phyloP scores from a whole-genome alignment of 352 stramenopile species.

The Pythium dissimile region DNA sequence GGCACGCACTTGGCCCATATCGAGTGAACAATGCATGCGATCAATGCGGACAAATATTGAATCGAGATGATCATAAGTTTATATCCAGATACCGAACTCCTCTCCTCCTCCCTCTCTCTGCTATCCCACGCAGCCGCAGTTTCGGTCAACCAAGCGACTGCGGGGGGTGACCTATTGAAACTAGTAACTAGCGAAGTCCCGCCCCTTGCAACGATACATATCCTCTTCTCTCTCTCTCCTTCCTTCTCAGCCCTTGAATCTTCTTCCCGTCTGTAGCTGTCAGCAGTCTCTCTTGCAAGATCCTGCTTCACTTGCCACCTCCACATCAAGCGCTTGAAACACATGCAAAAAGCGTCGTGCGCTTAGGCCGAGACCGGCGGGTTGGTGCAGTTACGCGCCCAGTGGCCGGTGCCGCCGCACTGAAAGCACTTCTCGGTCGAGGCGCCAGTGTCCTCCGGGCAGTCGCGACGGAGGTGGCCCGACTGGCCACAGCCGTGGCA shows the following conservation, averaged over 20 bases:
- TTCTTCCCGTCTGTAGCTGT: not conserved
- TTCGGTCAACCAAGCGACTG: conserved; percentile 16
- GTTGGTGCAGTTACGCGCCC: conserved; percentile 70
- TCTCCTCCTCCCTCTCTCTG: conserved; percentile 21
- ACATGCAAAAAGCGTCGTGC: not conserved
- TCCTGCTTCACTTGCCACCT: not conserved
- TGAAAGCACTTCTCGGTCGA: conserved; percentile 5
- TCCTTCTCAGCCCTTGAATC: conserved; percentile 25
- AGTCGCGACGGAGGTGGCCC: conserved; percentile 72
- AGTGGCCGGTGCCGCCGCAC: conserved; percentile 59
- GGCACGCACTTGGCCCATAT: not conserved
- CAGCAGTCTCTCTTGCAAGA: not conserved
- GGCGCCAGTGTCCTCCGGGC: conserved; percentile 51
- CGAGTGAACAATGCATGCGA: not conserved
- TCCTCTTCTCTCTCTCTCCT: conserved; percentile 28
- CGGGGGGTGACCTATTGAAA: conserved; percentile 22
- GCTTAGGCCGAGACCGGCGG: conserved; percentile 44
- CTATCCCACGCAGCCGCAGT: conserved; percentile 11
- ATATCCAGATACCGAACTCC: conserved; percentile 26
- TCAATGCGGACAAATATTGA: not conserved
- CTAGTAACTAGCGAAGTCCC: conserved; percentile 26
- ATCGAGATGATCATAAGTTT: conserved; percentile 27
- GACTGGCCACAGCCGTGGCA: conserved; percentile 73
- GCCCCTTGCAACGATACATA: conserved; percentile 26
- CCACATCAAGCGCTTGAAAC: not conserved